Evolutionary conservation across 768 basidiomycete species (phyloP).

Genomic region (Dictyophora rubrovolvata): DNA sequence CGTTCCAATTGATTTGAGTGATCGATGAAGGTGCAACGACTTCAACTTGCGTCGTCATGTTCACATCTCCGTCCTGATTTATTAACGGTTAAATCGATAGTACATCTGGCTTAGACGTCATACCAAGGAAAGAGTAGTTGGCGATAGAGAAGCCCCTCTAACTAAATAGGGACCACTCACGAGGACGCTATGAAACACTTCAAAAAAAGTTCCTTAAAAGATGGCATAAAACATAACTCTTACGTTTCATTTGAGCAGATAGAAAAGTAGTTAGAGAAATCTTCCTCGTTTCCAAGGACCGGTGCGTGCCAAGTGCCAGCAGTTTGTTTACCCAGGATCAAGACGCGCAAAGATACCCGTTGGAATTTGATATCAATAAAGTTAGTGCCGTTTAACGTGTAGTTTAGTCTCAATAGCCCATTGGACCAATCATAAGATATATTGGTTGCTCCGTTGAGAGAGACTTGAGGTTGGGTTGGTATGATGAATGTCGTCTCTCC

Average conservation of each 20-base stretch:
- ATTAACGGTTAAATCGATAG: background rate
- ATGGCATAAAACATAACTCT: background rate
- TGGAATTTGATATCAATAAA: constrained; percentile 26
- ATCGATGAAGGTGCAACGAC: constrained; percentile 31
- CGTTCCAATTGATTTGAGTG: constrained; percentile 33
- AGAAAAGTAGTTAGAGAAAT: constrained; percentile 34
- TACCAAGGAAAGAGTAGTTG: constrained; percentile 30
- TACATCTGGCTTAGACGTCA: background rate
- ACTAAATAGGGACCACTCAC: constrained; percentile 59
- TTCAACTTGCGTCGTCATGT: constrained; percentile 37
- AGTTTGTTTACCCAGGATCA: constrained; percentile 37
- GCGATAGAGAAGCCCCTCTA: constrained; percentile 39
- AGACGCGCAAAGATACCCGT: constrained; percentile 20
- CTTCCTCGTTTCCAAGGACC: constrained; percentile 25
- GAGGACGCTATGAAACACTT: constrained; percentile 24
- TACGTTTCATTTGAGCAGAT: constrained; percentile 36
- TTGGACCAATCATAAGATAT: constrained; percentile 26
- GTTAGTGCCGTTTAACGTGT: constrained; percentile 24
- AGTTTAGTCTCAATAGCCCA: constrained; percentile 31
- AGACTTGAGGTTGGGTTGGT: constrained; percentile 20
- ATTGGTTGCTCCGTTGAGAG: constrained; percentile 20
- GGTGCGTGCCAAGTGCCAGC: constrained; percentile 43
- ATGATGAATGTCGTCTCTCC: constrained; percentile 37
- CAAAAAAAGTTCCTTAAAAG: background rate
- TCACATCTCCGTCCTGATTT: constrained; percentile 36